Percentiles rank a stretch among this genome's conserved stretches.
phyloP scores from a whole-genome alignment of 1,284 basidiomycete species.

The Moesziomyces aphidis region DNA sequence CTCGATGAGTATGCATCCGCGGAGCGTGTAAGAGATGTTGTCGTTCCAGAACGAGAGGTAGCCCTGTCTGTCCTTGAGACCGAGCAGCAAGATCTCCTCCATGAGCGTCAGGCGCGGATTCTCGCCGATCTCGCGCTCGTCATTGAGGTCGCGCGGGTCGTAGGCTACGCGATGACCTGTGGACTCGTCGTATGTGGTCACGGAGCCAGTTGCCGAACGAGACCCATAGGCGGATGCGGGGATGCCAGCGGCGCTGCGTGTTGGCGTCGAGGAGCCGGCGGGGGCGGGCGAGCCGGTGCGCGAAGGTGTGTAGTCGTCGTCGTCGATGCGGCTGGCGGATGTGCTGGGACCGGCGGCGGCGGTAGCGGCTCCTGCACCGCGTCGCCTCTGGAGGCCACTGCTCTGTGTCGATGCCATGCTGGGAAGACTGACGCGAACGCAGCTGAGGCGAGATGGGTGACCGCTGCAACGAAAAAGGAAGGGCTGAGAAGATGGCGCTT shows the following conservation, averaged over 20 bases:
- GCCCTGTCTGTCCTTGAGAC: slow-evolving; percentile 85
- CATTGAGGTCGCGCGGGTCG: slow-evolving; percentile 89
- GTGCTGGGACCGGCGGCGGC: slow-evolving; percentile 31
- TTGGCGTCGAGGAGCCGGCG: slow-evolving; percentile 24
- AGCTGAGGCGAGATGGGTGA: too few species aligned
- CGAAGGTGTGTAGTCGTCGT: slow-evolving; percentile 34
- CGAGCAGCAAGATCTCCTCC: slow-evolving; percentile 94
- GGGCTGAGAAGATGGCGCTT: neutral
- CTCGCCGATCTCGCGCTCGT: slow-evolving; percentile 78
- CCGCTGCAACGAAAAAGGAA: neutral
- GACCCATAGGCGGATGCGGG: slow-evolving; percentile 29
- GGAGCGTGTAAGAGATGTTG: slow-evolving; percentile 66
- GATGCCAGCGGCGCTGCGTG: slow-evolving; percentile 16
- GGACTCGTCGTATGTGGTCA: slow-evolving; percentile 42
- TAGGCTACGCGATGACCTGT: slow-evolving; percentile 76
- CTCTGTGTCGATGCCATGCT: slow-evolving; percentile 35
- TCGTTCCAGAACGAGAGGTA: slow-evolving; percentile 68
- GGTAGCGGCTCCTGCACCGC: slow-evolving; percentile 29
- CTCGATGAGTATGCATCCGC: slow-evolving; percentile 66
- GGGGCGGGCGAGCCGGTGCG: slow-evolving; percentile 32
- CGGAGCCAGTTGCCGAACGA: slow-evolving; percentile 47
- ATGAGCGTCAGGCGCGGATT: slow-evolving; percentile 91
- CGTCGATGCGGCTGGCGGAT: slow-evolving; percentile 29
- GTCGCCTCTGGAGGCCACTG: slow-evolving; percentile 41
- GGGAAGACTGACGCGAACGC: neutral